Percentiles rank a stretch among this genome's conserved stretches.
Conservation (phyloP, 345 rosid genomes). For the Populus euphratica region DNA sequence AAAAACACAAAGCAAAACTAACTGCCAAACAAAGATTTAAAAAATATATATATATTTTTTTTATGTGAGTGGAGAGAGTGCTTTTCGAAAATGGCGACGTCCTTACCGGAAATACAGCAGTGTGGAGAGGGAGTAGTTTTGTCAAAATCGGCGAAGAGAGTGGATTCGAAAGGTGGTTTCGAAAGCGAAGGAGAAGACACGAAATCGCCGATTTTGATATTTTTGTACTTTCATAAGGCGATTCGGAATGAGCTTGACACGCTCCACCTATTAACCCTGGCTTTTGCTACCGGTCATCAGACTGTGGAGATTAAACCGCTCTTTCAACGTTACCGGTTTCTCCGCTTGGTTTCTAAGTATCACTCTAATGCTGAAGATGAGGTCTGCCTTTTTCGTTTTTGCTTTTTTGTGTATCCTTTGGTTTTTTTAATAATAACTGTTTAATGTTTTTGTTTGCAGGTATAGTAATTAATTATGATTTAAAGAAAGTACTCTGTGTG, state of each 20-base stretch:
- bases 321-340: constrained; percentile 59
- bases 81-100: constrained; percentile 58
- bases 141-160: constrained; percentile 28
- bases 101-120: constrained; percentile 56
- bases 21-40: not conserved
- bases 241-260: constrained; percentile 75
- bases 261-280: constrained; percentile 69
- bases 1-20: not conserved
- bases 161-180: constrained; percentile 25
- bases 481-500: too few species aligned
- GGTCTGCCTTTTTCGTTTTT: constrained; percentile 30
- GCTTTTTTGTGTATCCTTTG: too few species aligned
- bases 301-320: constrained; percentile 47
- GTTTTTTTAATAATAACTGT: too few species aligned
- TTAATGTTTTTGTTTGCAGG: too few species aligned
- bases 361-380: constrained; percentile 90
- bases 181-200: constrained; percentile 34
- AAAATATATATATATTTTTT: not conserved
- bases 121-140: constrained; percentile 43
- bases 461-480: too few species aligned
- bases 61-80: not conserved
- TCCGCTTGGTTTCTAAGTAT: constrained; percentile 67
- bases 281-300: constrained; percentile 65
- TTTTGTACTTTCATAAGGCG: constrained; percentile 78
- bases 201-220: constrained; percentile 73